Conservation (phyloP, 805 yeast species). For the Candida sithepensis region DNA sequence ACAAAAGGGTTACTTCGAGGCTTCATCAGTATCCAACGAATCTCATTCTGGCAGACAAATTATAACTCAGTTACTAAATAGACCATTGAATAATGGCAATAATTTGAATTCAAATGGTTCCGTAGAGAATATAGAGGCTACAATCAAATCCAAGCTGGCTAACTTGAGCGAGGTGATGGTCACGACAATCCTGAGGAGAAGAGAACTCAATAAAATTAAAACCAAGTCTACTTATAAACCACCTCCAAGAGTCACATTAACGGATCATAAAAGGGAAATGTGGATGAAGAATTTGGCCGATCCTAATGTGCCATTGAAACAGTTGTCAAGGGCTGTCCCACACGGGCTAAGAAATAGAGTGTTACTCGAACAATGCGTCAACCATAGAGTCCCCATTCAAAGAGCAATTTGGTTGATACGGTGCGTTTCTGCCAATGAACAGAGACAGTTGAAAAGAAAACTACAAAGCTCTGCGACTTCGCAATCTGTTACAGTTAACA, state of each 20-base stretch:
- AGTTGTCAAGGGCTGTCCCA: slow-evolving; percentile 76
- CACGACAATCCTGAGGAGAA: slow-evolving; percentile 45
- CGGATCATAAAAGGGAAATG: slow-evolving; percentile 77
- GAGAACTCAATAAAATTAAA: slow-evolving; percentile 40
- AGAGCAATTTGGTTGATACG: slow-evolving; percentile 90
- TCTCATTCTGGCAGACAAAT: slow-evolving; percentile 65
- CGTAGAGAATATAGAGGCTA: slow-evolving; percentile 9
- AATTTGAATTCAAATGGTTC: not conserved
- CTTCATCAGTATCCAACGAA: slow-evolving; percentile 62
- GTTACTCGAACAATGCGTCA: slow-evolving; percentile 68
- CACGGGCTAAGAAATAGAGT: slow-evolving; percentile 80
- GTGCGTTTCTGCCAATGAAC: slow-evolving; percentile 80
- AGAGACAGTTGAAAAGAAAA: slow-evolving; percentile 53
- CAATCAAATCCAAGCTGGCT: slow-evolving; percentile 26
- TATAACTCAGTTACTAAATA: slow-evolving; percentile 34
- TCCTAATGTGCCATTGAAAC: slow-evolving; percentile 58
- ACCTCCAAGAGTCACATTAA: slow-evolving; percentile 86
- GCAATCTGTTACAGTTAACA: slow-evolving; percentile 40
- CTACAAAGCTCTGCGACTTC: slow-evolving; percentile 17
- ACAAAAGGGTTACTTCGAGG: slow-evolving; percentile 69
- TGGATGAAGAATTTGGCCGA: slow-evolving; percentile 85
- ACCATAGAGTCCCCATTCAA: slow-evolving; percentile 64
- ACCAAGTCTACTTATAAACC: slow-evolving; percentile 61
- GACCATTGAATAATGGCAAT: slow-evolving; percentile 21
- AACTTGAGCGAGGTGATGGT: slow-evolving; percentile 48